Evolutionary conservation across 345 rosid species (phyloP).

Genomic region (Ceriops decandra): DNA sequence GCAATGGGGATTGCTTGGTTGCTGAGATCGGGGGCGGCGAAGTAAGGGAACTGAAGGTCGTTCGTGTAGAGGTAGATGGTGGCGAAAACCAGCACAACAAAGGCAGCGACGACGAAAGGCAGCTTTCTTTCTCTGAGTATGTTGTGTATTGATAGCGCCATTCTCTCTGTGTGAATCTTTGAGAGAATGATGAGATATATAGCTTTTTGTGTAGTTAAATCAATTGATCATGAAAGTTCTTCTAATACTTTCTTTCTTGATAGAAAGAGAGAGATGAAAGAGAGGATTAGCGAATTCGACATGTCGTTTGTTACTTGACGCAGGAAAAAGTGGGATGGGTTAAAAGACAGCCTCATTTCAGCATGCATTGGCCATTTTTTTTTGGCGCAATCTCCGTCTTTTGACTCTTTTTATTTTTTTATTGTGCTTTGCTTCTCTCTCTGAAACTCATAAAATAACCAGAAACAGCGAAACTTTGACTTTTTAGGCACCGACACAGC

Average conservation of each 20-base stretch:
- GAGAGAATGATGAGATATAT: neutral
- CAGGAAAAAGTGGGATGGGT: neutral
- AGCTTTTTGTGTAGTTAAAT: neutral
- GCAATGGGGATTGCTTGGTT: constrained; percentile 18
- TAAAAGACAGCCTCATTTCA: neutral
- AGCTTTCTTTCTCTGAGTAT: constrained; percentile 40
- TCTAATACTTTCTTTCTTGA: neutral
- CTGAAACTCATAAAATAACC: too few species aligned
- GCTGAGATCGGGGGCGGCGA: constrained; percentile 34
- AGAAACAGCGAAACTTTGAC: too few species aligned
- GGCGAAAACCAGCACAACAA: constrained; percentile 36
- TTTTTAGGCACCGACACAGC: too few species aligned
- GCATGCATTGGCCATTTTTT: neutral
- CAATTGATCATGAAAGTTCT: neutral
- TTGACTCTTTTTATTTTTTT: too few species aligned
- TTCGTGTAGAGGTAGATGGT: constrained; percentile 35
- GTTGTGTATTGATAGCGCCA: constrained; percentile 50
- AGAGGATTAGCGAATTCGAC: neutral
- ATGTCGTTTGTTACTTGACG: neutral
- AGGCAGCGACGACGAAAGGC: constrained; percentile 47
- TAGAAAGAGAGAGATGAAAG: neutral
- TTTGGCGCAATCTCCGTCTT: neutral
- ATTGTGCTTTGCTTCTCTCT: too few species aligned
- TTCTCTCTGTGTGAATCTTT: constrained; percentile 8
- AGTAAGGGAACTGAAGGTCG: constrained; percentile 26